A percentile compares a stretch with the other conserved stretches of the same genome.
phyloP scores from a whole-genome alignment of 2,329 filamentous ascomycete species.

The Aureobasidium sp. region DNA sequence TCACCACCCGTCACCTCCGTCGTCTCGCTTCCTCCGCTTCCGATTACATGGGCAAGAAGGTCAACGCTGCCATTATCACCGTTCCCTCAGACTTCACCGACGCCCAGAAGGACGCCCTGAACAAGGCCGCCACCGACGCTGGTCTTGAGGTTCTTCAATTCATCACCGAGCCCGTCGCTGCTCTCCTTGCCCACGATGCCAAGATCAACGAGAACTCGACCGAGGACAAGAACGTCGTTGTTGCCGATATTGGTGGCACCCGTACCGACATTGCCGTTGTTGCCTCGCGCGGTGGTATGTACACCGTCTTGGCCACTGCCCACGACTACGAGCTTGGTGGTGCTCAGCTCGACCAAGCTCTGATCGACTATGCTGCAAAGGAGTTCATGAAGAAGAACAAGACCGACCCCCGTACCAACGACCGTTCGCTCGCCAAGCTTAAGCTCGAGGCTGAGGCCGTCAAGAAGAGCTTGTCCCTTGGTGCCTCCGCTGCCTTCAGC shows the following conservation, averaged over 20 bases:
- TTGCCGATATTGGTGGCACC: conserved; percentile 88
- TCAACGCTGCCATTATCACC: conserved; percentile 91
- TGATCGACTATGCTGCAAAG: conserved; percentile 96
- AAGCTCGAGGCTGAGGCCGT: conserved; percentile 84
- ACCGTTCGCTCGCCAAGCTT: conserved; percentile 80
- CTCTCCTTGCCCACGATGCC: conserved; percentile 85
- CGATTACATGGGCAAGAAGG: conserved; percentile 85
- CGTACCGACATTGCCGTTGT: conserved; percentile 87
- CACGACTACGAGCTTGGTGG: conserved; percentile 96
- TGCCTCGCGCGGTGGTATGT: conserved; percentile 88
- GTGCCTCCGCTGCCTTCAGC: conserved; percentile 82
- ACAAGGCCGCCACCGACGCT: conserved; percentile 69
- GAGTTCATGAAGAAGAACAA: conserved; percentile 98
- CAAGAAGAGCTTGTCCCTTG: conserved; percentile 86
- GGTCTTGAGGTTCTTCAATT: conserved; percentile 86
- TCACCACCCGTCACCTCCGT: conserved; percentile 76
- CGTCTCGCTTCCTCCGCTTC: conserved; percentile 76
- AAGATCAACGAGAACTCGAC: conserved; percentile 61
- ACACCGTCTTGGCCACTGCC: conserved; percentile 85
- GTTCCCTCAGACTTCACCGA: conserved; percentile 91
- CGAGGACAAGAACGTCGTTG: conserved; percentile 82
- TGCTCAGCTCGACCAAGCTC: conserved; percentile 75
- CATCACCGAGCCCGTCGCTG: conserved; percentile 84
- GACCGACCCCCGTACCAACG: conserved; percentile 75
- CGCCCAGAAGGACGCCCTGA: conserved; percentile 74